Evolutionary conservation across 2,329 filamentous ascomycete species (phyloP), one percentile per base, ranked within the genome.

Genomic region (Verticillium nonalfalfae): DNA sequence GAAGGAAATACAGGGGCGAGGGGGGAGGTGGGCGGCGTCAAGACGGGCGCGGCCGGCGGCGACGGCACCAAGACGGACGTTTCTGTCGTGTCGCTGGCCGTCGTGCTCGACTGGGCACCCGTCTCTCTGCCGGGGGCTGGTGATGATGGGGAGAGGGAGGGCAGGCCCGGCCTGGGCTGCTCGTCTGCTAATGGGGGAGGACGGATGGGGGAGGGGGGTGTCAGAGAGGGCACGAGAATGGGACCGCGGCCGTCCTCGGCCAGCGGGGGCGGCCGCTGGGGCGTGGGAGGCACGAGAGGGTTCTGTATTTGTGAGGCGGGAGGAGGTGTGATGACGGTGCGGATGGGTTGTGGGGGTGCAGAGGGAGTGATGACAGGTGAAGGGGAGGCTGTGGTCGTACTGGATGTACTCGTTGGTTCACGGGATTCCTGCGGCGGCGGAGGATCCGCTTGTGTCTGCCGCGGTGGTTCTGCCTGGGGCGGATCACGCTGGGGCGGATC

Each of bases 161-260:
- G 56, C 52, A 15, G 62, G 7, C 38, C 62, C 50, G 15, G 59
- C 58, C 15, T 58, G 58, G 13, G 58, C 39, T 39, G 39, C 40
- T 31, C 18, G 38, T 35, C 58, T 59, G 35, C 57, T 33, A 45
- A 15, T 33, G 26, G 56, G 58, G 60, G 60, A 60, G 45, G 59
- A 26, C 64, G 57, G 34, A 54, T 61, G 45, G 52, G 18, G 60
- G 60, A 58, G 33, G 61, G 57, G 31, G 63, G 45, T 21, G 45
- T 50, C 45, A 50, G 45, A n/a, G 45, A 50, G 18, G 45, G 45
- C 45, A 50, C 21, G 45, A 50, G n/a, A 26, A 50, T 26, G 45
- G 45, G 45, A 9, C 45, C 45, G 21, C 45, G 45, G 18, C 45
- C 45, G n/a, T 50, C 45, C 18, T 50, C 45, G 1, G 45, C 45